Evolutionary conservation across 176 grass and related monocot species (phyloP).

Genomic region (Triticum timopheevii): DNA sequence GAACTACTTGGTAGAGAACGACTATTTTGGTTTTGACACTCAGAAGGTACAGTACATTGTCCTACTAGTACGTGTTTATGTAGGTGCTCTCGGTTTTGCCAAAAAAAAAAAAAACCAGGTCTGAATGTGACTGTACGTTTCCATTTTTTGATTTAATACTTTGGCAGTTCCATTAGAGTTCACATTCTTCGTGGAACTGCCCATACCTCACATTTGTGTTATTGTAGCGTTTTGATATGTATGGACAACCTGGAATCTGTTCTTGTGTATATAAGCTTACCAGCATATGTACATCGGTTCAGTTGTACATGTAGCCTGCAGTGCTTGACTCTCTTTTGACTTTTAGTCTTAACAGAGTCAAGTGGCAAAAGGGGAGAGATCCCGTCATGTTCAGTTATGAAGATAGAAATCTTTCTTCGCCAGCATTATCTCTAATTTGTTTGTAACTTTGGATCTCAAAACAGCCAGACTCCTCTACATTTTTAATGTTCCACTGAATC

Average conservation of each 20-base stretch:
- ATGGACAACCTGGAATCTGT: neutral
- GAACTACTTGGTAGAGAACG: constrained; percentile 55
- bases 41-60: constrained; percentile 55
- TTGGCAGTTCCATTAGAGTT: neutral
- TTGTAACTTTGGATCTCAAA: neutral
- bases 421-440: neutral
- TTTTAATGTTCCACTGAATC: neutral
- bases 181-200: neutral
- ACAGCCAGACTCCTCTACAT: neutral
- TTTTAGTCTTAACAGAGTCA: neutral
- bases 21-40: constrained; percentile 70
- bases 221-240: neutral
- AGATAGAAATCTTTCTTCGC: neutral
- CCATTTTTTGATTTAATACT: neutral
- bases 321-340: neutral
- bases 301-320: neutral
- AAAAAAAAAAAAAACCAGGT: too few relatives aligned
- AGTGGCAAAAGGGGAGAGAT: neutral
- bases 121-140: neutral
- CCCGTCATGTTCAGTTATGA: neutral
- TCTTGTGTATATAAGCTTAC: neutral
- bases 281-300: neutral
- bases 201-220: neutral
- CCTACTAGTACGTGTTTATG: neutral
- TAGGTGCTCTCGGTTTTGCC: neutral